Evolutionary conservation across 2,329 filamentous ascomycete species (phyloP).

Genomic region (Calonectria naviculata): DNA sequence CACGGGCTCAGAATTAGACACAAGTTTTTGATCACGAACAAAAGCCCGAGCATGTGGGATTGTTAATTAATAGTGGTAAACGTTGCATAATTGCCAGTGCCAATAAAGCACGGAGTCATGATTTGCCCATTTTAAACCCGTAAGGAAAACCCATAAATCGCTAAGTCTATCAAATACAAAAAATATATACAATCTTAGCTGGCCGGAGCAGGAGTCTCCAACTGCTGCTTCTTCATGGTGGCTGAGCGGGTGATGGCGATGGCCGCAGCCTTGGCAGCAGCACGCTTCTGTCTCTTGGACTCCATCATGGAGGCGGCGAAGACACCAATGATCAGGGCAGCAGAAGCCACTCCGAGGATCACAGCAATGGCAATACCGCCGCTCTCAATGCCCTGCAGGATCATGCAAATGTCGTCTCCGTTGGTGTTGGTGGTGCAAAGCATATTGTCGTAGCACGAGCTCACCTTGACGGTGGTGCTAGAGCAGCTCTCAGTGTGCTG

Average conservation of each 20-base stretch:
- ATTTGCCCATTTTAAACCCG: conserved; percentile 1
- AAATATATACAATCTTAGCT: background rate
- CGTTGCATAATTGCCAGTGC: background rate
- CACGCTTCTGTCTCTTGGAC: conserved; percentile 3
- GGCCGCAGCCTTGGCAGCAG: background rate
- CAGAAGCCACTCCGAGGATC: background rate
- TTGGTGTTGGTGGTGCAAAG: background rate
- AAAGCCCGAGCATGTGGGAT: background rate
- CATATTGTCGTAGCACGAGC: conserved; percentile 1
- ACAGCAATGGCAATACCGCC: background rate
- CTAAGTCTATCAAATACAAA: conserved; percentile 1
- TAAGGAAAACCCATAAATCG: background rate
- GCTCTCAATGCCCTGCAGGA: background rate
- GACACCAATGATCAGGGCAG: background rate
- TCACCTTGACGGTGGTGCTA: background rate
- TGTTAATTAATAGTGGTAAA: background rate
- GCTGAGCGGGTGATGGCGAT: background rate
- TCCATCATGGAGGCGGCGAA: background rate
- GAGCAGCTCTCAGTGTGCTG: background rate
- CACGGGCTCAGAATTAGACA: background rate
- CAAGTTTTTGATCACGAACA: background rate
- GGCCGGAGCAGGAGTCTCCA: background rate
- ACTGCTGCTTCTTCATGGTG: background rate
- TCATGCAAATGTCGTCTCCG: background rate
- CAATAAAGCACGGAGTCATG: background rate